Base-by-base conservation (phyloP, 805 yeast species). In the Scheffersomyces coipomensis region DNA sequence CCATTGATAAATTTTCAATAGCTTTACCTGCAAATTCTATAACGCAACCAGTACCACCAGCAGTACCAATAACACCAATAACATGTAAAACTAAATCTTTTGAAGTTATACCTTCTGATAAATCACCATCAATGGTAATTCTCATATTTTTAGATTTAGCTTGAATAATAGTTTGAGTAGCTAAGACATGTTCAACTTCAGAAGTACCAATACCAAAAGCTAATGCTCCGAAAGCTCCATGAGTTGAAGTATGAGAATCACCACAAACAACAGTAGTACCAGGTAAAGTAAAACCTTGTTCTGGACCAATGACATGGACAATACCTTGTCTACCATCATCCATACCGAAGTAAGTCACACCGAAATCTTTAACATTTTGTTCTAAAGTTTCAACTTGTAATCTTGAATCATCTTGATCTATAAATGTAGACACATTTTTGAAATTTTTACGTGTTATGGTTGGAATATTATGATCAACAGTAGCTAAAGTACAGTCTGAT, bases 131-230 rank as follows among this genome's bases (percentile, higher is more conserved):
- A 19, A 93, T 86, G 45, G 74, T 64, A 52, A 93, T 83, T 60
- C 93, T 78, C 99, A 93, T 93, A 73, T 93, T 93, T 65, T 91
- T 91, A 27, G 97, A 88, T 71, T 88, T 91, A 48, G 91, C 78
- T 73, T 93, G 99, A 58, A 93, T 87, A 44, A 88, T 70, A 22
- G 98, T 90, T 72, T 93, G 99, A 3, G 99, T 93, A 37, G 99
- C 99, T 58, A 93, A 73, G 44, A 93, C 99, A 63, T 93, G 99
- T 73, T 93, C 99, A 39, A 93, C 99, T 71, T 93, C 99, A 11
- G 97, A 90, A 42, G 99, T 93, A 62, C 99, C 99, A 58, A 93
- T 93, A 70, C 99, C 99, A 56, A 93, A 93, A 10, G 99, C 99
- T 42, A 93, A 76, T 8, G 98, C 73, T 46, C 99, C 99, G 60